Evolutionary conservation across 306 rosid genomes (phyloP).

Genomic region (Malus fusca): DNA sequence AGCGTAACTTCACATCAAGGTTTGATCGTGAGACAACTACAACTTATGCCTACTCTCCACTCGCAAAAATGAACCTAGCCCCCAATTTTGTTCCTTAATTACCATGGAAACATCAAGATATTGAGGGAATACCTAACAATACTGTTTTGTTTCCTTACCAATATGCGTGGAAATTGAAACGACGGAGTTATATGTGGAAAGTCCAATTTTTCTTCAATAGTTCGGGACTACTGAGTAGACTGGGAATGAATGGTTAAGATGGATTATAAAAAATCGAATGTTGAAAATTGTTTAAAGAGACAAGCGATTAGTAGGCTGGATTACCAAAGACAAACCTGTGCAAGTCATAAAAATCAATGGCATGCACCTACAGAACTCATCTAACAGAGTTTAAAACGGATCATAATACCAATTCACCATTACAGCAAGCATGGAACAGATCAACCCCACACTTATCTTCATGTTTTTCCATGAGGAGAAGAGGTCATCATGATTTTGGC

Average conservation of each 20-base stretch:
- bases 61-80: not conserved
- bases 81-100: not conserved
- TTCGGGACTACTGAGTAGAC: too few relatives aligned
- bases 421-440: not conserved
- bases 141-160: not conserved
- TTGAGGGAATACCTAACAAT: not conserved
- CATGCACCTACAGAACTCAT: not conserved
- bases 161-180: not conserved
- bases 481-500: constrained; percentile 4
- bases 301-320: not conserved
- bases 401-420: not conserved
- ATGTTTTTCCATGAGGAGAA: constrained; percentile 12
- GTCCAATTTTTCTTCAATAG: not conserved
- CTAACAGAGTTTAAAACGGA: not conserved
- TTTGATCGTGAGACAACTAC: too few relatives aligned
- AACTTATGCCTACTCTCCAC: not conserved
- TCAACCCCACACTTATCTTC: constrained; percentile 1
- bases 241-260: not conserved
- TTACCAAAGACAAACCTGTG: not conserved
- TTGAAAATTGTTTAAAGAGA: too few relatives aligned
- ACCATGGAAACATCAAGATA: not conserved
- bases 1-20: not conserved
- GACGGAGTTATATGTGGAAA: not conserved
- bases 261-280: too few relatives aligned
- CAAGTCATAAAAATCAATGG: not conserved